Evolutionary conservation across 352 stramenopile genomes (phyloP).

Genomic region (Bremia lactucae): DNA sequence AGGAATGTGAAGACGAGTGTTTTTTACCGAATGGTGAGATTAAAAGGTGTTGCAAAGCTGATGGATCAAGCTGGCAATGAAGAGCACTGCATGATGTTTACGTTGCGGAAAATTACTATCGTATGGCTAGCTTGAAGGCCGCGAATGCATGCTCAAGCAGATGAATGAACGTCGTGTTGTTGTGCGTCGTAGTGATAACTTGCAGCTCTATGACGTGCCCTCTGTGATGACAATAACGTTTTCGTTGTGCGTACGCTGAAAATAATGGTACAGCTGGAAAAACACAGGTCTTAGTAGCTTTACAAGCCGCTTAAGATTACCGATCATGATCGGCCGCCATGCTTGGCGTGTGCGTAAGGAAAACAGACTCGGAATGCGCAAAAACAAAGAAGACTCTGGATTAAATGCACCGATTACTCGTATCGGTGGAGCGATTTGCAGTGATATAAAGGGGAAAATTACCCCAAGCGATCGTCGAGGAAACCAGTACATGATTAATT

Average conservation of each 20-base stretch:
- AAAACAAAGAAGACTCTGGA: not conserved
- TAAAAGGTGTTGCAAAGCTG: not conserved
- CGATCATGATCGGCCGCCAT: not conserved
- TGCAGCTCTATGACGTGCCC: too few species aligned
- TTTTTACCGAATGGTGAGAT: too few species aligned
- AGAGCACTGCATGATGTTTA: not conserved
- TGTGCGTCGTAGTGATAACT: not conserved
- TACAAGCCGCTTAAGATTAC: not conserved
- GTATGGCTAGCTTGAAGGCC: not conserved
- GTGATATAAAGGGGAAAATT: not conserved
- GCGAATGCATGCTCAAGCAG: too few species aligned
- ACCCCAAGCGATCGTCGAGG: not conserved
- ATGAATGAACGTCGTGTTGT: not conserved
- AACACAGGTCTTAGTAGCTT: too few species aligned
- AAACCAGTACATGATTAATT: not conserved
- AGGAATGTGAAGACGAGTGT: too few species aligned
- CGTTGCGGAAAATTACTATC: not conserved
- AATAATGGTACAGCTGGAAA: too few species aligned
- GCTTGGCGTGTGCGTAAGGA: not conserved
- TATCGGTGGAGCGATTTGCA: too few species aligned
- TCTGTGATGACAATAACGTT: not conserved
- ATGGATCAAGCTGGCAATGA: not conserved
- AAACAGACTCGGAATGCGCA: conserved; percentile 1
- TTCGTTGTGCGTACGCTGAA: not conserved
- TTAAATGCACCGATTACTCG: conserved; percentile 1